Conservation (phyloP, 75 land plant genomes). For the Cupressus sempervirens region DNA sequence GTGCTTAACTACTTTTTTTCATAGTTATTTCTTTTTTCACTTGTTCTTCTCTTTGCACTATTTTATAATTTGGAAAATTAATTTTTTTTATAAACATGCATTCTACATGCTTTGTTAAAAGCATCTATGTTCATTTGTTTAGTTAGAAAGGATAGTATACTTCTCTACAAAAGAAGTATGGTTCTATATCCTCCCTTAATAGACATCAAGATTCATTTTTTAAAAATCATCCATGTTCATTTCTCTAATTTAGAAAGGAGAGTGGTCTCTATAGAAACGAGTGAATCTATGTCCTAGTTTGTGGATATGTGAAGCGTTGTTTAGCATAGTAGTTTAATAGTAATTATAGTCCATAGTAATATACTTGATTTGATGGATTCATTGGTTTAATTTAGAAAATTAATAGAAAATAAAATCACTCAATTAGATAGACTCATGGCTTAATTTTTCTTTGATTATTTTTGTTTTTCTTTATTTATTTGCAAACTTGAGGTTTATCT, state of each 20-base stretch:
- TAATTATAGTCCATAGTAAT: neutral
- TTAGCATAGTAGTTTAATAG: neutral
- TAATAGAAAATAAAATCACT: neutral
- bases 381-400: no score
- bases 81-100: no score
- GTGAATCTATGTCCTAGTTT: neutral
- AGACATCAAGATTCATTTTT: no score
- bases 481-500: conserved; percentile 82
- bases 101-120: no score
- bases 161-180: neutral
- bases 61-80: no score
- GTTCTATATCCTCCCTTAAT: neutral
- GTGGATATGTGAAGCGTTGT: neutral
- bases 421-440: neutral
- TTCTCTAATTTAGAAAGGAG: neutral
- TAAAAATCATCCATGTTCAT: neutral
- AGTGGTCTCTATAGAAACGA: neutral
- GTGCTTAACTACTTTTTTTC: no score
- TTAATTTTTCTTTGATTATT: neutral
- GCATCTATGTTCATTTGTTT: neutral
- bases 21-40: no score
- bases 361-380: neutral
- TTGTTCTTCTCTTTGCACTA: no score
- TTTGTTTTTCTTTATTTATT: conserved; percentile 27
- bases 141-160: neutral